Percentiles rank a stretch among this genome's conserved stretches.
Conservation (phyloP, 2,329 filamentous ascomycete genomes). For the Paecilomyces dactylethromorphus region DNA sequence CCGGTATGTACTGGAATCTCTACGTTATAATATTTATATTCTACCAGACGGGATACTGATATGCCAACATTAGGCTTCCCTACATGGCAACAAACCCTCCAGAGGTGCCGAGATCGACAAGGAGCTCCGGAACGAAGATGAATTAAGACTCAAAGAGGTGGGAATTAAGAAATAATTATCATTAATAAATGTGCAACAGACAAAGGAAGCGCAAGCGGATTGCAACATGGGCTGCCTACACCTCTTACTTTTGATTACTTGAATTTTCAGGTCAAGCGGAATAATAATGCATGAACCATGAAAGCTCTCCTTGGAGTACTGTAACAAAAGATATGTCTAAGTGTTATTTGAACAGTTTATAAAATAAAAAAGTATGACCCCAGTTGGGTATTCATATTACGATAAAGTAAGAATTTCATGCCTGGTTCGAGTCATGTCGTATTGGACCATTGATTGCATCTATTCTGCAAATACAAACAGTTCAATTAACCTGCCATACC, state of each 20-base stretch:
- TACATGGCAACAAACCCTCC: slow-evolving; percentile 42
- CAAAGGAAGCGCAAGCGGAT: neutral
- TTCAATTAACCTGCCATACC: neutral
- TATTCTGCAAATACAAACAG: neutral
- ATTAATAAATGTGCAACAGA: neutral
- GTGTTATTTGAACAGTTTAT: neutral
- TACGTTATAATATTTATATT: neutral
- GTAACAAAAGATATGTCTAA: neutral
- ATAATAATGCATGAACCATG: neutral
- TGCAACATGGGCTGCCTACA: neutral
- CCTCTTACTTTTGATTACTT: neutral
- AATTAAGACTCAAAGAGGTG: slow-evolving; percentile 38
- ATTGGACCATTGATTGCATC: neutral
- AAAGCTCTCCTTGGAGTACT: neutral
- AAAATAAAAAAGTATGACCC: neutral
- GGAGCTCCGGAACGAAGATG: slow-evolving; percentile 37
- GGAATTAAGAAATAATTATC: slow-evolving; percentile 25
- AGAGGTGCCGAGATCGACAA: slow-evolving; percentile 43
- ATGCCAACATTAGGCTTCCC: slow-evolving; percentile 25
- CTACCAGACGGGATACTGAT: neutral
- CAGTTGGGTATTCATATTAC: too few species aligned
- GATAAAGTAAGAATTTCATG: too few species aligned
- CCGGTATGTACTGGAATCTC: slow-evolving; percentile 23
- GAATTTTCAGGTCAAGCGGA: neutral
- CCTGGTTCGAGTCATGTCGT: too few species aligned